Evolutionary conservation across 2,329 filamentous ascomycete species (phyloP).

Genomic region (Purpureocillium takamizusanense): DNA sequence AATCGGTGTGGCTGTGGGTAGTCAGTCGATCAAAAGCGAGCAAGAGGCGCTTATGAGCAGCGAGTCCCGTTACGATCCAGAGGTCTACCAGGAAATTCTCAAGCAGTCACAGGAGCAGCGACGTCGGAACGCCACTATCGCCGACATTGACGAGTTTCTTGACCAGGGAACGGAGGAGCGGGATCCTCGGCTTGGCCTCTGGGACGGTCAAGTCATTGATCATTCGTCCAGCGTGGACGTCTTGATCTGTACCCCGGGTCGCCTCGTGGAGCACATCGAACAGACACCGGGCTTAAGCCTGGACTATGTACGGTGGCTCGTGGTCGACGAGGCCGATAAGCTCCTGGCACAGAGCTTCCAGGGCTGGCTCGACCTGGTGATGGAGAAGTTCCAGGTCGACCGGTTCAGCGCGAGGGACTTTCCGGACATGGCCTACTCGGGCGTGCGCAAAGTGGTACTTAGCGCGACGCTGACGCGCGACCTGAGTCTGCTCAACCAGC

Average conservation of each 20-base stretch:
- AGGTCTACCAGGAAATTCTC: slow-evolving; percentile 30
- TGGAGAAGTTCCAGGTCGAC: slow-evolving; percentile 45
- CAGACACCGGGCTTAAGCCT: slow-evolving; percentile 76
- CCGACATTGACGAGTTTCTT: slow-evolving; percentile 8
- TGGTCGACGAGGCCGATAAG: slow-evolving; percentile 91
- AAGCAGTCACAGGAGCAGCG: slow-evolving; percentile 10
- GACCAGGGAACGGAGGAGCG: slow-evolving; percentile 11
- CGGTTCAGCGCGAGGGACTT: slow-evolving; percentile 45
- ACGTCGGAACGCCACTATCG: slow-evolving; percentile 4
- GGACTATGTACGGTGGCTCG: slow-evolving; percentile 72
- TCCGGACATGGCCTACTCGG: slow-evolving; percentile 39
- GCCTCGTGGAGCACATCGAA: slow-evolving; percentile 83
- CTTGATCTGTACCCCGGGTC: slow-evolving; percentile 83
- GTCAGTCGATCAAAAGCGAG: slow-evolving; percentile 61
- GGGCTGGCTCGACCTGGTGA: slow-evolving; percentile 72
- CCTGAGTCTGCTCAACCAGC: slow-evolving; percentile 64
- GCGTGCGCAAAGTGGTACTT: slow-evolving; percentile 71
- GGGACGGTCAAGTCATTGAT: slow-evolving; percentile 45
- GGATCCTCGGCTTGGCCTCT: slow-evolving; percentile 22
- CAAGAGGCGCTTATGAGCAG: slow-evolving; percentile 38
- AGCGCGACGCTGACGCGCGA: slow-evolving; percentile 91
- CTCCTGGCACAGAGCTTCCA: slow-evolving; percentile 87
- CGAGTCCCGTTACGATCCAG: slow-evolving; percentile 54
- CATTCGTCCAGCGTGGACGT: slow-evolving; percentile 73
- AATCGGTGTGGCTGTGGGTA: slow-evolving; percentile 76